Evolutionary conservation across 2,329 filamentous ascomycete genomes (phyloP).

Genomic region (Colletotrichum phormii): DNA sequence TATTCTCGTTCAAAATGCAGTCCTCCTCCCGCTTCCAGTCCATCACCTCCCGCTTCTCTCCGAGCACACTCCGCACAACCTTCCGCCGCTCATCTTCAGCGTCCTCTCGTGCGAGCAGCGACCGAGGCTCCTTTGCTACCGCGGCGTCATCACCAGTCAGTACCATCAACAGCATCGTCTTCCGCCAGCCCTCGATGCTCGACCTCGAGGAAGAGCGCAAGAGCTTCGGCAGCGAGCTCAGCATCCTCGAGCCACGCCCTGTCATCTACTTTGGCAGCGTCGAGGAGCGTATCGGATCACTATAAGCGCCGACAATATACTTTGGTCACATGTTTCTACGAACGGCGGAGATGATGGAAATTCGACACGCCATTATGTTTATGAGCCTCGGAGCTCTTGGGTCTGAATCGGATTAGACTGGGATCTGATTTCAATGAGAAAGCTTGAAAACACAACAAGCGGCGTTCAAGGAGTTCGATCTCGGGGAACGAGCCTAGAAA

Average conservation of each 20-base stretch:
- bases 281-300: slow-evolving; percentile 66
- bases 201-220: slow-evolving; percentile 68
- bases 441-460: slow-evolving; percentile 10
- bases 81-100: slow-evolving; percentile 64
- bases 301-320: not conserved
- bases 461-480: slow-evolving; percentile 21
- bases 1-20: slow-evolving; percentile 54
- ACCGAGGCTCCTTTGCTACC: slow-evolving; percentile 56
- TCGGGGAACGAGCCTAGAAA: not conserved
- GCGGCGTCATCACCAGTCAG: slow-evolving; percentile 56
- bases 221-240: slow-evolving; percentile 64
- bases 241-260: slow-evolving; percentile 70
- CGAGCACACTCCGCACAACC: slow-evolving; percentile 61
- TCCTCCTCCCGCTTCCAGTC: slow-evolving; percentile 60
- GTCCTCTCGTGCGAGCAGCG: slow-evolving; percentile 55
- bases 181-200: slow-evolving; percentile 67
- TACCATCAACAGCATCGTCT: slow-evolving; percentile 70
- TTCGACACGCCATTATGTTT: slow-evolving; percentile 1
- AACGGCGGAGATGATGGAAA: not conserved
- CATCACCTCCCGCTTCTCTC: slow-evolving; percentile 63
- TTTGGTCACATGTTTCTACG: not conserved
- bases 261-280: slow-evolving; percentile 73
- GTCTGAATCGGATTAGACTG: slow-evolving; percentile 1
- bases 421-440: not conserved
- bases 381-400: slow-evolving; percentile 6